Evolutionary conservation across 2,329 filamentous ascomycete genomes (phyloP), one percentile per base, ranked within the genome.

Genomic region (Trichoderma sp.): DNA sequence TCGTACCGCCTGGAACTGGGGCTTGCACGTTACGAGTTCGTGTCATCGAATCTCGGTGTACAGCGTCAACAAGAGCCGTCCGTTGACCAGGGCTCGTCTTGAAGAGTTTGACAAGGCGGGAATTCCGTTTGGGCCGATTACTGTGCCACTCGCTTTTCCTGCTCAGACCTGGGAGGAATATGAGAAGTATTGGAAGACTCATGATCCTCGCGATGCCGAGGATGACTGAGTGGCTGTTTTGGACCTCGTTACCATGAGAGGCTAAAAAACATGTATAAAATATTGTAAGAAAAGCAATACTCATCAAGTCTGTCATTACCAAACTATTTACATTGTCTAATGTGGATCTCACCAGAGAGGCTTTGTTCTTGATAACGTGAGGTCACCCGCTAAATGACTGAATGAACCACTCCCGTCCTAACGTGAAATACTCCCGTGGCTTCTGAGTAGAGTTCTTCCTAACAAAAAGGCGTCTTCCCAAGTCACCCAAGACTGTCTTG

Each of bases 21-120:
- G 59, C 9, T 44, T 63, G n/a, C 59, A 63, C 2, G 59, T 63
- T 7, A 63, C 59, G 19, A 17, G 15, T 24, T 63, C 59, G n/a
- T 63, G 59, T 21, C 59, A 63, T 15, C 59, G 59, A n/a, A 63
- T 63, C 26, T 63, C 59, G 15, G 28, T 63, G 9, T 63, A 63
- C 12, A 63, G 59, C 12, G 50, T 63, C 41, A 63, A 63, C 41
- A 55, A 44, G 26, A 24, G n/a, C n/a, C 41, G 59, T 21, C 41
- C 41, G 5, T 19, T 15, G 14, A 63, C 59, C 17, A 19, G 47
- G 19, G 28, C 41, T 39, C 59, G 59, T 12, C 59, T 63, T 2
- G 28, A 30, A 2, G 59, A 63, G 24, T 63, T 63, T 39, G 59
- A 63, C 6, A 7, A 47, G 9, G 21, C 15, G 3, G 59, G 59